phyloP scores from a whole-genome alignment of 2,329 filamentous ascomycete genomes.

The Cordyceps tenuipes region DNA sequence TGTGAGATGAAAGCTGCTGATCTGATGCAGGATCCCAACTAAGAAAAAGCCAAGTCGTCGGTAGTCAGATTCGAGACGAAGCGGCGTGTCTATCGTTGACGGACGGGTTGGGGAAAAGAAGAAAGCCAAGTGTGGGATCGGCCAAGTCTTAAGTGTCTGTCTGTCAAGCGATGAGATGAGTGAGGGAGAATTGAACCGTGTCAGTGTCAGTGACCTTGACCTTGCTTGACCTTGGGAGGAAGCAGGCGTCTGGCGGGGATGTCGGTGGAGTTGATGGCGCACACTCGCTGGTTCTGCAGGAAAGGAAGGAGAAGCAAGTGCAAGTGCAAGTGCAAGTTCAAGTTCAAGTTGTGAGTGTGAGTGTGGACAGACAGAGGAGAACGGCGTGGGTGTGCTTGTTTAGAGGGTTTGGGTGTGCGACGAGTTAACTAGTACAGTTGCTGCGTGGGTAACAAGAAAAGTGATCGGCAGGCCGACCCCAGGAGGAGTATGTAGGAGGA shows the following conservation, averaged over 20 bases:
- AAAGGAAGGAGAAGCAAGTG: background rate
- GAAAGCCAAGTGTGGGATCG: slow-evolving; percentile 41
- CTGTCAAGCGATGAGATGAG: slow-evolving; percentile 18
- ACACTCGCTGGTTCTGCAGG: slow-evolving; percentile 7
- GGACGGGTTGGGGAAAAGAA: slow-evolving; percentile 8
- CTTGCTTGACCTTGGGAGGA: slow-evolving; percentile 7
- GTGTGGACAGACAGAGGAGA: background rate
- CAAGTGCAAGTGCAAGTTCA: too few relatives aligned
- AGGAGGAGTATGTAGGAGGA: too few relatives aligned
- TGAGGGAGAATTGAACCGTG: slow-evolving; percentile 20
- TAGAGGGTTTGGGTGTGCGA: slow-evolving; percentile 33
- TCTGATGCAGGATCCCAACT: slow-evolving; percentile 43
- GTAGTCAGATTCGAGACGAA: slow-evolving; percentile 20
- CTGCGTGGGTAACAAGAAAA: slow-evolving; percentile 27
- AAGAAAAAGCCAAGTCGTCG: slow-evolving; percentile 38
- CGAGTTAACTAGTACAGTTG: slow-evolving; percentile 25
- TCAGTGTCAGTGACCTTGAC: too few relatives aligned
- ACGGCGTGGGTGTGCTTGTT: slow-evolving; percentile 3
- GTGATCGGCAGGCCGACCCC: slow-evolving; percentile 44
- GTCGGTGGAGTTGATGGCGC: slow-evolving; percentile 25
- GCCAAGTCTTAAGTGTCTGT: slow-evolving; percentile 50
- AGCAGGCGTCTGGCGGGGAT: slow-evolving; percentile 26
- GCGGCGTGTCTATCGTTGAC: slow-evolving; percentile 9
- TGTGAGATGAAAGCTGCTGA: slow-evolving; percentile 31
- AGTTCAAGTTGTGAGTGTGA: too few relatives aligned